A percentile compares a stretch with the other conserved stretches of the same genome.
Evolutionary conservation across 148 eudicot species (phyloP).

Genomic region (Rhododendron mucronatum): DNA sequence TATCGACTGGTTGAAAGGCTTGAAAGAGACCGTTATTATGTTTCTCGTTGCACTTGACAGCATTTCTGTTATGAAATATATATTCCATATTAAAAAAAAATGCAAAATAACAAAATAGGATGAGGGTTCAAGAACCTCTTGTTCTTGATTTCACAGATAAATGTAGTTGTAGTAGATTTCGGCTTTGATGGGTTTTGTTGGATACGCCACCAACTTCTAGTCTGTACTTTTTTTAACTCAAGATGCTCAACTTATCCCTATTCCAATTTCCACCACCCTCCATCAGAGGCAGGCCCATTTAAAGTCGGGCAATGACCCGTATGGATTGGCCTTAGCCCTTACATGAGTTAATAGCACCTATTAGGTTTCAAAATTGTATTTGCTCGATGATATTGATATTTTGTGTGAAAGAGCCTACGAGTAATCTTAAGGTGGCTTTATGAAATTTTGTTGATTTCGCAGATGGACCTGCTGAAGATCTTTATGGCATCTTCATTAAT

Average conservation of each 20-base stretch:
- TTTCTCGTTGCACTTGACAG: too few relatives aligned
- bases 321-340: background rate
- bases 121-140: too few relatives aligned
- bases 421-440: background rate
- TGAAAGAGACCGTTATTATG: too few relatives aligned
- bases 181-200: background rate
- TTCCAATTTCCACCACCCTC: background rate
- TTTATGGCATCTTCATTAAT: slow-evolving; percentile 95
- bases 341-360: background rate
- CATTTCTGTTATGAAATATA: too few relatives aligned
- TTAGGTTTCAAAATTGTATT: background rate
- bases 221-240: background rate
- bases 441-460: slow-evolving; percentile 9
- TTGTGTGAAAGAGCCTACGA: background rate
- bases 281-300: background rate
- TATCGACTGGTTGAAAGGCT: too few relatives aligned
- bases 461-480: slow-evolving; percentile 99
- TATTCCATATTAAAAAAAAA: too few relatives aligned
- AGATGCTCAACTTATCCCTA: background rate
- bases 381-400: background rate
- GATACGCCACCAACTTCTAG: background rate
- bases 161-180: background rate
- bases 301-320: background rate
- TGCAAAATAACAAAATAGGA: too few relatives aligned
- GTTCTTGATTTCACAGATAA: background rate